These are phyloP conservation scores for Mycena latifolia DNA, from an alignment of 768 basidiomycete genomes.

Conservation along the genomic window DNA sequence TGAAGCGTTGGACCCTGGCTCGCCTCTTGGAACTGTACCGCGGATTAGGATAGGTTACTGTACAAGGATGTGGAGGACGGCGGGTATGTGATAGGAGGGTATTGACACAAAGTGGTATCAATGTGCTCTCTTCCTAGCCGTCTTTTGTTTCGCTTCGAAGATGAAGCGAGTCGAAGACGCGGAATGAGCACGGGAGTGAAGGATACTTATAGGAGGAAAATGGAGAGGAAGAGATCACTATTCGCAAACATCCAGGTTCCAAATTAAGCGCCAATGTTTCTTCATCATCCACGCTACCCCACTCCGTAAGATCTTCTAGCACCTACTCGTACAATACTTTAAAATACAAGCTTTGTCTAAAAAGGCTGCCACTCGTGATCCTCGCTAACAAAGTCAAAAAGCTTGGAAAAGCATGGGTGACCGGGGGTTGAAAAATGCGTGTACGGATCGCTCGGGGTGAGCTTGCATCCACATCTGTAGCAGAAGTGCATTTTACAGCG, in stretches of 20 bases:
- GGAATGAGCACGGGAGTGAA: slow-evolving; percentile 38
- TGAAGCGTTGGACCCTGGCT: slow-evolving; percentile 25
- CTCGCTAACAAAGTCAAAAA: slow-evolving; percentile 65
- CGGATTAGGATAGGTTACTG: slow-evolving; percentile 38
- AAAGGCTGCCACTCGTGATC: slow-evolving; percentile 29
- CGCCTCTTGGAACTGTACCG: slow-evolving; percentile 29
- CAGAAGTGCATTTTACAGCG: slow-evolving; percentile 86
- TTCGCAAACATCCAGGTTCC: too few species aligned
- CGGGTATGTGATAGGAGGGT: slow-evolving; percentile 62
- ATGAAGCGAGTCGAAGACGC: slow-evolving; percentile 47
- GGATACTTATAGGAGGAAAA: slow-evolving; percentile 39
- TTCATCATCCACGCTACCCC: too few species aligned
- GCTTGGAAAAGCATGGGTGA: slow-evolving; percentile 67
- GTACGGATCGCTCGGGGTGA: slow-evolving; percentile 69
- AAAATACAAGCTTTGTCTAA: slow-evolving; percentile 5
- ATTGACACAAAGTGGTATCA: slow-evolving; percentile 68
- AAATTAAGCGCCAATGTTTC: too few species aligned
- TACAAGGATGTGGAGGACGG: slow-evolving; percentile 37
- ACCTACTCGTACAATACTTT: too few species aligned
- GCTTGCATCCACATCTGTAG: slow-evolving; percentile 76
- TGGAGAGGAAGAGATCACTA: slow-evolving; percentile 17
- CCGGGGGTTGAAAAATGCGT: slow-evolving; percentile 72
- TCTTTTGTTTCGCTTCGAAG: slow-evolving; percentile 40
- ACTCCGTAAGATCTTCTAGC: too few species aligned
- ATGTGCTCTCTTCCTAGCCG: slow-evolving; percentile 51